Conservation (phyloP, 2,329 filamentous ascomycete genomes). For the Neocatenulostroma microsporum region DNA sequence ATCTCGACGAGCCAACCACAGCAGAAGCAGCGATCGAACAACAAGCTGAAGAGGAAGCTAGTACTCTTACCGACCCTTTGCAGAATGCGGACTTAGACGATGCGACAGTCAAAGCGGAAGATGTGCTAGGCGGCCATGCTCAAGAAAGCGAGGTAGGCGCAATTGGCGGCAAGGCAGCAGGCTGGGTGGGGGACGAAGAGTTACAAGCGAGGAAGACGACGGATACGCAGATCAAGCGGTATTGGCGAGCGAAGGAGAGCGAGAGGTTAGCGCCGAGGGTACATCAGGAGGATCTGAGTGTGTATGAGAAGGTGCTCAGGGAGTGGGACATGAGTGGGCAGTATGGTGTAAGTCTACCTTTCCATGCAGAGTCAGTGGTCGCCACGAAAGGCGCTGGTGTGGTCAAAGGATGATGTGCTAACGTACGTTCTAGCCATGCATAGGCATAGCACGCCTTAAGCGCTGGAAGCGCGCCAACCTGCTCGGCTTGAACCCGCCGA, state of each 20-base stretch:
- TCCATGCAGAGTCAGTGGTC: no score
- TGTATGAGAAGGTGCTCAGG: constrained; percentile 77
- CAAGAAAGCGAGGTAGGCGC: constrained; percentile 30
- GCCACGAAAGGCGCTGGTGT: no score
- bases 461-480: constrained; percentile 81
- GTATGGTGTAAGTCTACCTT: constrained; percentile 66
- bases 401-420: no score
- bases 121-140: constrained; percentile 26
- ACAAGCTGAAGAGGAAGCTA: constrained; percentile 30
- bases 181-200: constrained; percentile 37
- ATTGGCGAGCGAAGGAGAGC: constrained; percentile 68
- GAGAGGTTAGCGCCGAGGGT: constrained; percentile 61
- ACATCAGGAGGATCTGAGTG: constrained; percentile 64
- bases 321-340: constrained; percentile 90
- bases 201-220: constrained; percentile 56
- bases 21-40: constrained; percentile 34
- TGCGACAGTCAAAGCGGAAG: constrained; percentile 16
- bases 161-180: constrained; percentile 37
- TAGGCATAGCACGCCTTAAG: constrained; percentile 71
- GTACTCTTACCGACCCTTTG: constrained; percentile 20
- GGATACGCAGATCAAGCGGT: constrained; percentile 62
- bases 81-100: no score
- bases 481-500: constrained; percentile 76
- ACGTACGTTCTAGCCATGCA: constrained; percentile 77
- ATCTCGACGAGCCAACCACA: constrained; percentile 29